A percentile compares a stretch with the other conserved stretches of the same genome.
Conservation (phyloP, 345 rosid genomes). For the Gossypium rotundifolium region DNA sequence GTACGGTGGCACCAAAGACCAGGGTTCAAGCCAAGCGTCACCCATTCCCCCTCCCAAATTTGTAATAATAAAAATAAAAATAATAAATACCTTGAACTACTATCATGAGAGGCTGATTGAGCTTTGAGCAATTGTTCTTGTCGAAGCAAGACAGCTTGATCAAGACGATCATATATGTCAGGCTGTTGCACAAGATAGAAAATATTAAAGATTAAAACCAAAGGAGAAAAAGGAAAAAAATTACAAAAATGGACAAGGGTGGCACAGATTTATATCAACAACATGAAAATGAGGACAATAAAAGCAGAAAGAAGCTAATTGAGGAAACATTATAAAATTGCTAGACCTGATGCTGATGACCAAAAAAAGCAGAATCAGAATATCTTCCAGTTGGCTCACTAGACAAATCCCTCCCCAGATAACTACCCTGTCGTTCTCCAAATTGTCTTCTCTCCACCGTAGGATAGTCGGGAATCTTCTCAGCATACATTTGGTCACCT, state of each 20-base stretch:
- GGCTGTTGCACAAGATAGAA: conserved; percentile 36
- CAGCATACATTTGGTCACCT: conserved; percentile 60
- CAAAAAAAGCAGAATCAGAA: conserved; percentile 59
- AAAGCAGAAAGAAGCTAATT: neutral
- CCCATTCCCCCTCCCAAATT: no score
- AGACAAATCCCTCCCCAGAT: conserved; percentile 66
- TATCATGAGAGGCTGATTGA: conserved; percentile 67
- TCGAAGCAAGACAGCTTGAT: conserved; percentile 71
- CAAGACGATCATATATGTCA: conserved; percentile 67
- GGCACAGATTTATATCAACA: neutral
- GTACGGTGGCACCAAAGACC: no score
- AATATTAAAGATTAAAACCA: neutral
- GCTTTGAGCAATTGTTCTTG: conserved; percentile 79
- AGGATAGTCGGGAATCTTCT: conserved; percentile 69
- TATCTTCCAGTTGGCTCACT: conserved; percentile 60
- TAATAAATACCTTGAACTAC: conserved; percentile 61
- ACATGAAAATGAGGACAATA: neutral
- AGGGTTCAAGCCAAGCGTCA: no score
- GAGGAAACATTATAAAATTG: conserved; percentile 5
- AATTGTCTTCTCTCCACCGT: conserved; percentile 67
- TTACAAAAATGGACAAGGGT: neutral
- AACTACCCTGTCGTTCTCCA: conserved; percentile 61
- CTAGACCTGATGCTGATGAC: conserved; percentile 76
- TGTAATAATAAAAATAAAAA: neutral
- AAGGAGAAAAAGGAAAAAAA: neutral